Conservation (phyloP, 2,329 filamentous ascomycete genomes). For the Botryosphaeria dothidea region DNA sequence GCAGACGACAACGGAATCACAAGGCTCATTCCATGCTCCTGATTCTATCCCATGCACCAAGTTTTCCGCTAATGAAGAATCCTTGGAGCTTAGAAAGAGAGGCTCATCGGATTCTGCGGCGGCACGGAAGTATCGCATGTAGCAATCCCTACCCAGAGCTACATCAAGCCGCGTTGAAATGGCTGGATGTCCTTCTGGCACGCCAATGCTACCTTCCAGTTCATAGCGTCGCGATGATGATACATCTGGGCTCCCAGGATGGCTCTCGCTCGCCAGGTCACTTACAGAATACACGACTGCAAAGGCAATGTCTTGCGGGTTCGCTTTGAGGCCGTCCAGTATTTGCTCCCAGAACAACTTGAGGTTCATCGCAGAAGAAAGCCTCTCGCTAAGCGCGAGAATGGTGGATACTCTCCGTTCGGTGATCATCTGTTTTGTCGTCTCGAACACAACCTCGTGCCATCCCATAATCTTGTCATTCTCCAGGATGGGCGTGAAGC, state of each 20-base stretch:
- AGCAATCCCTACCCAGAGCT: constrained; percentile 11
- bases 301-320: constrained; percentile 34
- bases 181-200: constrained; percentile 31
- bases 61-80: constrained; percentile 31
- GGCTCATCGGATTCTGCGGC: constrained; percentile 33
- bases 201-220: constrained; percentile 35
- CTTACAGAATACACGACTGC: constrained; percentile 34
- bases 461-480: constrained; percentile 19
- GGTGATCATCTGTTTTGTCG: constrained; percentile 20
- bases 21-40: constrained; percentile 14
- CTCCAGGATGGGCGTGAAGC: constrained; percentile 19
- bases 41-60: constrained; percentile 34
- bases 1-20: constrained; percentile 19
- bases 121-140: constrained; percentile 24
- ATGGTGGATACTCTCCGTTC: constrained; percentile 17
- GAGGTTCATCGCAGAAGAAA: neutral
- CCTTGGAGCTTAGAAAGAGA: constrained; percentile 28
- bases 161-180: constrained; percentile 18
- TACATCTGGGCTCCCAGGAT: constrained; percentile 29
- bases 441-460: constrained; percentile 18
- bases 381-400: constrained; percentile 14
- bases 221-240: constrained; percentile 32
- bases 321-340: constrained; percentile 29
- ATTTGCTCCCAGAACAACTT: constrained; percentile 20
- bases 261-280: constrained; percentile 30